These are phyloP conservation scores for Albifimbria verrucaria DNA, from an alignment of 2,329 filamentous ascomycete species.

Conservation along the genomic window DNA sequence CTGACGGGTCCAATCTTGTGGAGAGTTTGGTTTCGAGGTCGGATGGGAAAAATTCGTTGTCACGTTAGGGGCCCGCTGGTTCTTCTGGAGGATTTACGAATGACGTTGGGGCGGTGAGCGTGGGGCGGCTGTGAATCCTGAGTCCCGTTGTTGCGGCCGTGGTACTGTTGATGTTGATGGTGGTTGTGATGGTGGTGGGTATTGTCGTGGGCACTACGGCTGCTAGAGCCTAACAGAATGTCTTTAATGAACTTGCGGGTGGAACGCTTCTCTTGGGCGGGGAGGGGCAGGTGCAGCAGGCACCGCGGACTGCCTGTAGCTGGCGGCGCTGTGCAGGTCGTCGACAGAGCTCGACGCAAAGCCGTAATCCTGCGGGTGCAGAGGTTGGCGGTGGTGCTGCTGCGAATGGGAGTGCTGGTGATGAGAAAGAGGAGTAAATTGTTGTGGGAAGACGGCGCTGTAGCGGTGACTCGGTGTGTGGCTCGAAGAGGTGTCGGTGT, in stretches of 20 bases:
- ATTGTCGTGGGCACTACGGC: slow-evolving; percentile 16
- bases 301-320: slow-evolving; percentile 15
- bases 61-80: slow-evolving; percentile 46
- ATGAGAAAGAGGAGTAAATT: slow-evolving; percentile 25
- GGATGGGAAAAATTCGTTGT: slow-evolving; percentile 35
- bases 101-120: slow-evolving; percentile 47
- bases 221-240: slow-evolving; percentile 44
- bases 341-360: slow-evolving; percentile 20
- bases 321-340: slow-evolving; percentile 15
- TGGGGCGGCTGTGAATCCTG: slow-evolving; percentile 29
- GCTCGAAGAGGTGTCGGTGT: neutral
- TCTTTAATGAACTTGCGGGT: slow-evolving; percentile 53
- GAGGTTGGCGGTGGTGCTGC: slow-evolving; percentile 14
- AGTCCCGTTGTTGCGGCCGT: slow-evolving; percentile 18
- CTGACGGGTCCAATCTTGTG: slow-evolving; percentile 3
- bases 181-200: slow-evolving; percentile 22
- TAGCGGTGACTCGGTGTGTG: slow-evolving; percentile 38
- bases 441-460: slow-evolving; percentile 26
- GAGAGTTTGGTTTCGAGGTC: neutral
- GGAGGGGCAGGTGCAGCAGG: slow-evolving; percentile 26
- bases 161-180: slow-evolving; percentile 18
- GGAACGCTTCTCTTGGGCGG: slow-evolving; percentile 43
- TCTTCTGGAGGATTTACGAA: slow-evolving; percentile 56
- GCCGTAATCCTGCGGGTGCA: slow-evolving; percentile 27
- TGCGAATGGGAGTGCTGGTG: slow-evolving; percentile 14